These are phyloP conservation scores for Amaranthus palmeri DNA, from an alignment of 148 eudicot genomes.

Conservation along the genomic window DNA sequence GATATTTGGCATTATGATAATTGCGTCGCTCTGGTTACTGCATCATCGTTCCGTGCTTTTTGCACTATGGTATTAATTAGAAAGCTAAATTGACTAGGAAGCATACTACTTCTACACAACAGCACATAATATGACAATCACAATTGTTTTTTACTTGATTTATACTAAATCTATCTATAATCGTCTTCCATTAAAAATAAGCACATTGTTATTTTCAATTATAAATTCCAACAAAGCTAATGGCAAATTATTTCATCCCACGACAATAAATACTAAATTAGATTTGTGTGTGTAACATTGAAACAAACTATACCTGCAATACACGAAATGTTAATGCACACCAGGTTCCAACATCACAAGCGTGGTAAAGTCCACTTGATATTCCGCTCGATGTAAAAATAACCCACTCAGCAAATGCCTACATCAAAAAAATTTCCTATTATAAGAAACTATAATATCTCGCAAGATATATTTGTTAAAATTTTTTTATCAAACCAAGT, in stretches of 20 bases:
- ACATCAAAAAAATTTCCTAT: slow-evolving; percentile 14
- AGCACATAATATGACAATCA: background rate
- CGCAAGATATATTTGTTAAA: background rate
- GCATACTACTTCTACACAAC: background rate
- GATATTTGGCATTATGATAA: too few relatives aligned
- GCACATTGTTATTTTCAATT: too few relatives aligned
- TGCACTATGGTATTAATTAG: background rate
- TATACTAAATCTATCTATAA: too few relatives aligned
- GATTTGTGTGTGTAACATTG: background rate
- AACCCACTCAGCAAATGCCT: slow-evolving; percentile 96
- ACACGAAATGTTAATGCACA: slow-evolving; percentile 55
- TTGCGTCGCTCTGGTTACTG: too few relatives aligned
- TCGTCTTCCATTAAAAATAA: too few relatives aligned
- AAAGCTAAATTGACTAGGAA: background rate
- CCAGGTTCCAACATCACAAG: slow-evolving; percentile 96
- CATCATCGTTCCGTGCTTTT: too few relatives aligned
- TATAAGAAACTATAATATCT: background rate
- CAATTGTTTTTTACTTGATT: too few relatives aligned
- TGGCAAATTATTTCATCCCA: too few relatives aligned
- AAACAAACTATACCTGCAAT: slow-evolving; percentile 54
- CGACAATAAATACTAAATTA: too few relatives aligned
- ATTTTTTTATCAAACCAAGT: background rate
- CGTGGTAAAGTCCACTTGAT: slow-evolving; percentile 88
- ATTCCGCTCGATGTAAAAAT: slow-evolving; percentile 78
- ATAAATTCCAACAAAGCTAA: too few relatives aligned